These are phyloP conservation scores for Chimonanthus praecox DNA, from an alignment of 164 flowering plant genomes.

Conservation along the genomic window DNA sequence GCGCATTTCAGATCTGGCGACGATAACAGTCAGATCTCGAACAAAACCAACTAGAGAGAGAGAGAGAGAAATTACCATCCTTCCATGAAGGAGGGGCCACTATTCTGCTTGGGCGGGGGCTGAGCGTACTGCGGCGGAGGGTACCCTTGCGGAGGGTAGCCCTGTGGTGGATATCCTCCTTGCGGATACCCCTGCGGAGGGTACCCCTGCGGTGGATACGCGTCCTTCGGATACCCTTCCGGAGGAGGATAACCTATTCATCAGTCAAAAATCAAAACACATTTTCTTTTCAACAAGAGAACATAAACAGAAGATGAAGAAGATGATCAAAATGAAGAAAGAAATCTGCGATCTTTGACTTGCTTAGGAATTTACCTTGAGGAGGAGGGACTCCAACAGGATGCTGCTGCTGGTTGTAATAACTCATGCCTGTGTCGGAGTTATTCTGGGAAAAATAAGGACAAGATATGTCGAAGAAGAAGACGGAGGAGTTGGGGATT, in stretches of 20 bases:
- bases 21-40: not conserved
- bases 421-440: constrained; percentile 42
- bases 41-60: not conserved
- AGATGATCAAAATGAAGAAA: not conserved
- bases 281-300: not conserved
- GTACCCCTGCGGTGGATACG: constrained; percentile 66
- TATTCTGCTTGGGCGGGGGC: constrained; percentile 31
- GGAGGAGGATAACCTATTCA: constrained; percentile 67
- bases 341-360: not conserved
- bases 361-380: constrained; percentile 46
- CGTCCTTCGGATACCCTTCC: constrained; percentile 73
- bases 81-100: constrained; percentile 38
- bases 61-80: constrained; percentile 42
- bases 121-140: constrained; percentile 34
- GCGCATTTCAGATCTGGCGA: not conserved
- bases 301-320: not conserved
- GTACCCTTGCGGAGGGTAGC: constrained; percentile 36
- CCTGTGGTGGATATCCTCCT: constrained; percentile 29
- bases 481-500: not conserved
- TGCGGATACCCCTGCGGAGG: constrained; percentile 34
- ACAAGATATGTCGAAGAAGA: not conserved
- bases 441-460: not conserved
- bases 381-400: constrained; percentile 90
- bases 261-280: not conserved
- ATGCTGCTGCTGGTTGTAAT: constrained; percentile 72